Percentiles rank a stretch among this genome's conserved stretches.
Evolutionary conservation across 73 alveolate species (phyloP).

Genomic region (Paramecium sonneborni): DNA sequence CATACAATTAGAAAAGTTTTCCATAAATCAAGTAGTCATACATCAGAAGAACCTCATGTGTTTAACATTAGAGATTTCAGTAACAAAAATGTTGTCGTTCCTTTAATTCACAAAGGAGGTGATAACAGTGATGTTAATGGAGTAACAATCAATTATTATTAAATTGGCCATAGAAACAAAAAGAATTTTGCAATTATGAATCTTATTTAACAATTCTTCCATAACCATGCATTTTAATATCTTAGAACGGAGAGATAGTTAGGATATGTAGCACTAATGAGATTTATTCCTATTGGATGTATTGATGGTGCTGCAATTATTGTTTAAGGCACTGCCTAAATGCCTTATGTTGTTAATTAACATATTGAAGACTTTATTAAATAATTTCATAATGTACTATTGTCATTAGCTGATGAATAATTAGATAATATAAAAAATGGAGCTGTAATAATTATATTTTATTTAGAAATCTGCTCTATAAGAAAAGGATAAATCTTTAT

Average conservation of each 20-base stretch:
- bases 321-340: constrained; percentile 40
- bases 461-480: constrained; percentile 17
- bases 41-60: constrained; percentile 23
- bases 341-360: constrained; percentile 7
- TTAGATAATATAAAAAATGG: not conserved
- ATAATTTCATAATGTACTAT: not conserved
- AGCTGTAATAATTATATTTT: not conserved
- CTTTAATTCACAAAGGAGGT: constrained; percentile 13
- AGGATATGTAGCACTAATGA: constrained; percentile 44
- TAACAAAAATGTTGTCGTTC: not conserved
- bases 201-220: constrained; percentile 22
- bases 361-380: constrained; percentile 20
- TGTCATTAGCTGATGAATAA: not conserved
- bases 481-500: constrained; percentile 42
- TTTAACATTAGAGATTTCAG: constrained; percentile 17
- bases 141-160: not conserved
- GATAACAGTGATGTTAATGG: constrained; percentile 51
- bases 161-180: constrained; percentile 43
- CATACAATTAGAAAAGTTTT: constrained; percentile 13
- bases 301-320: constrained; percentile 43
- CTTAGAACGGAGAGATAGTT: constrained; percentile 47
- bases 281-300: constrained; percentile 33
- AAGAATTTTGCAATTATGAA: constrained; percentile 52
- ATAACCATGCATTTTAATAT: constrained; percentile 52
- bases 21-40: constrained; percentile 22